Evolutionary conservation across 2,329 filamentous ascomycete genomes (phyloP).

Genomic region (Exophiala dermatitidis): DNA sequence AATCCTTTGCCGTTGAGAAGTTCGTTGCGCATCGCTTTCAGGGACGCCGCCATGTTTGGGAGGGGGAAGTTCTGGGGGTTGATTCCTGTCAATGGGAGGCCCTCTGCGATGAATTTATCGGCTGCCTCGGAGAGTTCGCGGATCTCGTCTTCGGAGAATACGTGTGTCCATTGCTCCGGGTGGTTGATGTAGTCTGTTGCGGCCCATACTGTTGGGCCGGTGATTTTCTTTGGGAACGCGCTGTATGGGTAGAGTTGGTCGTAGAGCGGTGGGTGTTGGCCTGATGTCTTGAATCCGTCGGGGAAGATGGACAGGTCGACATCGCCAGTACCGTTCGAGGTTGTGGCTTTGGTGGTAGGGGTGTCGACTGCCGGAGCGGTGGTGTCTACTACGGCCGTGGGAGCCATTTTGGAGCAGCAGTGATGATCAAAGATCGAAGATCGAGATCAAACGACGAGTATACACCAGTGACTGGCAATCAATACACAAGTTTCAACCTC

Average conservation of each 20-base stretch:
- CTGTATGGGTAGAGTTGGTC: conserved; percentile 59
- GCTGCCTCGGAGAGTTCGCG: conserved; percentile 59
- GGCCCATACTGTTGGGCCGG: conserved; percentile 66
- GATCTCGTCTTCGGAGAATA: conserved; percentile 59
- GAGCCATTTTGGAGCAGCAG: conserved; percentile 10
- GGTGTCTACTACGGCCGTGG: conserved; percentile 11
- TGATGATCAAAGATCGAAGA: not conserved
- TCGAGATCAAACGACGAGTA: not conserved
- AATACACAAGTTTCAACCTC: too few relatives aligned
- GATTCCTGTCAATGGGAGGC: conserved; percentile 64
- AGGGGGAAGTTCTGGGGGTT: conserved; percentile 57
- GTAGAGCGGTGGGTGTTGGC: conserved; percentile 65
- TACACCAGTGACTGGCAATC: too few relatives aligned
- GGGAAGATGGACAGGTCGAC: conserved; percentile 43
- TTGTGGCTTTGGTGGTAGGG: not conserved
- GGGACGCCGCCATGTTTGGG: conserved; percentile 48
- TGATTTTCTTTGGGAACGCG: conserved; percentile 63
- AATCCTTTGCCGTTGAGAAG: conserved; percentile 82
- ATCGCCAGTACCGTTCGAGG: not conserved
- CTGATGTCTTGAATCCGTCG: conserved; percentile 60
- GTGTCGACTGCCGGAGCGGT: conserved; percentile 1
- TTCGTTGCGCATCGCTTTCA: conserved; percentile 54
- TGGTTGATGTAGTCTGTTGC: conserved; percentile 55
- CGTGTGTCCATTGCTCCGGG: conserved; percentile 66
- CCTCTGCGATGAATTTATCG: conserved; percentile 60